These are phyloP conservation scores for Orbilia quercus DNA, from an alignment of 2,329 filamentous ascomycete species.

Conservation along the genomic window DNA sequence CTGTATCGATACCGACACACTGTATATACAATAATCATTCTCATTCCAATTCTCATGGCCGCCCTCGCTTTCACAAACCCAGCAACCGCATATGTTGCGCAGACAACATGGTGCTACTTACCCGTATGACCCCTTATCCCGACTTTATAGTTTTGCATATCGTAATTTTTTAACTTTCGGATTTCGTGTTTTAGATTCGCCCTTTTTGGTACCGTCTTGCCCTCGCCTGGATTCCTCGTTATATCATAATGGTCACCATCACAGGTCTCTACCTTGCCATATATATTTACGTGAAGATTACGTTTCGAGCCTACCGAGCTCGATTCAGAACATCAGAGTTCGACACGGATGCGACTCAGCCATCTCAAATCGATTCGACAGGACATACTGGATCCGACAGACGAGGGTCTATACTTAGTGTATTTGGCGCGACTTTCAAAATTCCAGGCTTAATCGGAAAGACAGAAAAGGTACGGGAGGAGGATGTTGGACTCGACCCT, in stretches of 20 bases:
- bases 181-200: slow-evolving; percentile 62
- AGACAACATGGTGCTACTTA: slow-evolving; percentile 77
- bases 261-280: slow-evolving; percentile 74
- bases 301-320: slow-evolving; percentile 48
- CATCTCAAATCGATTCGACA: slow-evolving; percentile 31
- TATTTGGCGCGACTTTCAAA: slow-evolving; percentile 52
- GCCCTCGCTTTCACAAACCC: slow-evolving; percentile 73
- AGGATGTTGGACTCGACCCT: slow-evolving; percentile 30
- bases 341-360: slow-evolving; percentile 46
- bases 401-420: slow-evolving; percentile 38
- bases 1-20: slow-evolving; percentile 74
- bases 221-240: slow-evolving; percentile 79
- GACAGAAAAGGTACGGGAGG: slow-evolving; percentile 36
- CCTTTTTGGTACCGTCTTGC: slow-evolving; percentile 76
- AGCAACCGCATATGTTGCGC: slow-evolving; percentile 69
- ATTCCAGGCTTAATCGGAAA: slow-evolving; percentile 26
- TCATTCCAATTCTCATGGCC: slow-evolving; percentile 72
- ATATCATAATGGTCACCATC: slow-evolving; percentile 74
- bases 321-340: slow-evolving; percentile 53
- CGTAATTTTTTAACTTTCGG: slow-evolving; percentile 8
- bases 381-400: slow-evolving; percentile 16
- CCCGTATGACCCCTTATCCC: slow-evolving; percentile 63
- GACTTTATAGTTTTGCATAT: slow-evolving; percentile 7
- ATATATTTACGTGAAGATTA: slow-evolving; percentile 73
- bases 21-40: slow-evolving; percentile 70